Evolutionary conservation across 768 basidiomycete species (phyloP).

Genomic region (Rhizopogon salebrosus): DNA sequence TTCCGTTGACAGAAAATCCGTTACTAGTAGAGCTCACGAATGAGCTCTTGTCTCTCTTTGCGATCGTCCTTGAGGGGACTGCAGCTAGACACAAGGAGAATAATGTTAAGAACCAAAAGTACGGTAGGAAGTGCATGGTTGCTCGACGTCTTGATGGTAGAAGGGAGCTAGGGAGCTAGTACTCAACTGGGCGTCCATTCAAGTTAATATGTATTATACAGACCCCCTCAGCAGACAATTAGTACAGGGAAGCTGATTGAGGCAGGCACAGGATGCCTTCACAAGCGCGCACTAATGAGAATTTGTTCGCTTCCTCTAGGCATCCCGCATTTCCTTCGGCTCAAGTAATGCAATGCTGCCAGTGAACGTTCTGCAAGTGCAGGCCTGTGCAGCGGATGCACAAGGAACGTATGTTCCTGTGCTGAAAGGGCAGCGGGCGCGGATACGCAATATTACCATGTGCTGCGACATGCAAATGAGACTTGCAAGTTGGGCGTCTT

Average conservation of each 20-base stretch:
- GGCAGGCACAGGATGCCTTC: neutral
- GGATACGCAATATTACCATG: neutral
- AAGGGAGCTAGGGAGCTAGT: neutral
- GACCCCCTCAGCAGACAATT: neutral
- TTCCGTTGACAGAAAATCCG: slow-evolving; percentile 53
- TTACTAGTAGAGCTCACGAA: slow-evolving; percentile 44
- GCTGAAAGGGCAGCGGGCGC: neutral
- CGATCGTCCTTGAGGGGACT: slow-evolving; percentile 26
- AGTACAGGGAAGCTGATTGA: neutral
- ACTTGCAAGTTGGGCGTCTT: neutral
- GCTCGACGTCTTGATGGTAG: neutral
- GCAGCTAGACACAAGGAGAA: slow-evolving; percentile 10
- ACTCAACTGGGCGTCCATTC: neutral
- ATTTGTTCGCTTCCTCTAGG: neutral
- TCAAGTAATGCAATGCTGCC: neutral
- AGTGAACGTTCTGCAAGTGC: neutral
- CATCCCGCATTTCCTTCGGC: neutral
- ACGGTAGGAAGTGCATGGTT: neutral
- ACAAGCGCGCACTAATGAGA: neutral
- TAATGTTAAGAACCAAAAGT: neutral
- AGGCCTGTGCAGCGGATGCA: neutral
- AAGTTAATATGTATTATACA: neutral
- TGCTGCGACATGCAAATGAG: neutral
- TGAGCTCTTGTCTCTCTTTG: slow-evolving; percentile 26
- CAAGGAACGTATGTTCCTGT: neutral